phyloP scores from a whole-genome alignment of 2,329 filamentous ascomycete species.

The Verticillium zaregamsianum region DNA sequence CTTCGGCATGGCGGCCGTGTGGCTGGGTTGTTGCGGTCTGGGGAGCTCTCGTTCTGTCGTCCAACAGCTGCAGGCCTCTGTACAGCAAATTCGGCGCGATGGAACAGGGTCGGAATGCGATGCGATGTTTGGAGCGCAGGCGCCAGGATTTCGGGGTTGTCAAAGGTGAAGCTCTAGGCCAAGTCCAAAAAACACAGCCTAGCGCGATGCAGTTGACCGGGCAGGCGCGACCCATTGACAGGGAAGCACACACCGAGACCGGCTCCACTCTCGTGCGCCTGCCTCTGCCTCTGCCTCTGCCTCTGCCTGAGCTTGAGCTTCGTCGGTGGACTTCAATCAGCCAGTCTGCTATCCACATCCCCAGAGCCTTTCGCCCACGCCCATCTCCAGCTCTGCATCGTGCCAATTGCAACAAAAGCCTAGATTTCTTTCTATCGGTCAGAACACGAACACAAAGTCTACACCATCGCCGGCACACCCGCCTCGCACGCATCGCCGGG shows the following conservation, averaged over 20 bases:
- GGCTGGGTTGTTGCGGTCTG: background rate
- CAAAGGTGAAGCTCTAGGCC: background rate
- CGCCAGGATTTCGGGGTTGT: background rate
- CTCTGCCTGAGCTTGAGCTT: background rate
- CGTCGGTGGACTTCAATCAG: background rate
- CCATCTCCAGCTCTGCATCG: too few relatives aligned
- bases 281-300: too few relatives aligned
- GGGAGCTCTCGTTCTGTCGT: background rate
- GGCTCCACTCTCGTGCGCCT: background rate
- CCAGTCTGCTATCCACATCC: background rate
- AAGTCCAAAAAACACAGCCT: background rate
- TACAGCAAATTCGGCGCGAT: too few relatives aligned
- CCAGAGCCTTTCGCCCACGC: background rate
- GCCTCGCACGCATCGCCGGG: background rate
- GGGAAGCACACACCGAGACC: background rate
- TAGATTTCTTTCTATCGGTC: too few relatives aligned
- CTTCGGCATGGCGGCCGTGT: constrained; percentile 64
- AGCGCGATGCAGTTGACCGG: background rate
- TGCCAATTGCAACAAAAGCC: too few relatives aligned
- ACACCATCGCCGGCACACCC: background rate
- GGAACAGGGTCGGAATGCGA: background rate
- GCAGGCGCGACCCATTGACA: background rate
- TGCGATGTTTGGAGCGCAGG: background rate
- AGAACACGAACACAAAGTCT: too few relatives aligned
- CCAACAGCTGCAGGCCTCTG: background rate